Conservation (phyloP, 2,329 filamentous ascomycete genomes). For the Tympanopsis confertula region DNA sequence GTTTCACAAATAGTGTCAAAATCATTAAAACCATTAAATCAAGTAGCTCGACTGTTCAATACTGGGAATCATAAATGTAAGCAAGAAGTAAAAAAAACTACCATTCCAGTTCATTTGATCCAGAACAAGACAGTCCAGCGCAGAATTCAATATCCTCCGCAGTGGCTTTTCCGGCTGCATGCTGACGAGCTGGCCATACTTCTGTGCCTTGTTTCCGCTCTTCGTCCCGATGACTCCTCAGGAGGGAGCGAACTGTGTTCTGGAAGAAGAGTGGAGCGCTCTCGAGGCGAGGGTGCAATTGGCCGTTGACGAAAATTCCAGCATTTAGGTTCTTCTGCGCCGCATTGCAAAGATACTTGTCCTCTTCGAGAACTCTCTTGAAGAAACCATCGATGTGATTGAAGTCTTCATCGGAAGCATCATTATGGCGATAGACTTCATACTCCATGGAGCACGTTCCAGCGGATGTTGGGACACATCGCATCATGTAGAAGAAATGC, state of each 20-base stretch:
- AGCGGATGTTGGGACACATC: conserved; percentile 31
- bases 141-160: conserved; percentile 1
- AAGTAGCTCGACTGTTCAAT: no score
- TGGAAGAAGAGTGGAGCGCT: conserved; percentile 32
- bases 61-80: no score
- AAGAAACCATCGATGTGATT: conserved; percentile 32
- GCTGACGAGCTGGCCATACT: conserved; percentile 25
- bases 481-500: conserved; percentile 36
- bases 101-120: no score
- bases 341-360: conserved; percentile 34
- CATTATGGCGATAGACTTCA: conserved; percentile 35
- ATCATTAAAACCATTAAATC: no score
- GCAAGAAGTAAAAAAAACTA: no score
- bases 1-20: no score
- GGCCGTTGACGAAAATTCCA: conserved; percentile 34
- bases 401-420: conserved; percentile 31
- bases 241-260: conserved; percentile 21
- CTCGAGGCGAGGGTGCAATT: conserved; percentile 35
- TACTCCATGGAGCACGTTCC: conserved; percentile 32
- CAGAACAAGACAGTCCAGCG: no score
- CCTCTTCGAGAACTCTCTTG: conserved; percentile 35
- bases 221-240: conserved; percentile 22
- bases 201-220: conserved; percentile 22
- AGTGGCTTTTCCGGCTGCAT: neutral
- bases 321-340: conserved; percentile 36